Conservation (phyloP, 169 alveolate genomes). For the Plasmodium adleri region DNA sequence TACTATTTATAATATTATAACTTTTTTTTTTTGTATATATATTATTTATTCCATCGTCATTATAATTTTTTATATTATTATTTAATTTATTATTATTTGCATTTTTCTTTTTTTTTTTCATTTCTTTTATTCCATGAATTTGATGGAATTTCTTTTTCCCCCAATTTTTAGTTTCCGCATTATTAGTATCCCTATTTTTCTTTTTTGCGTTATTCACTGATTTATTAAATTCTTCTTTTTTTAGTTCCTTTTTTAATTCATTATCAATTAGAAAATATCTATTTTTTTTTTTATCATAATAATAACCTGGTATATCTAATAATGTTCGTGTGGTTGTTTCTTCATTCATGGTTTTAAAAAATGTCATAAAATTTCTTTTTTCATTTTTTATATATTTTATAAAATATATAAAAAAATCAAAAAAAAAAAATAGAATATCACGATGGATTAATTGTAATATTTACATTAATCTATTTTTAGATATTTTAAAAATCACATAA, state of each 20-base stretch:
- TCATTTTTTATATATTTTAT: slow-evolving; percentile 11
- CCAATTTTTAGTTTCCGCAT: slow-evolving; percentile 20
- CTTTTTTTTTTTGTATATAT: slow-evolving; percentile 2
- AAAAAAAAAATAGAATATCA: too few species aligned
- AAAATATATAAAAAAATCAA: slow-evolving; percentile 8
- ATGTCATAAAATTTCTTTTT: slow-evolving; percentile 1
- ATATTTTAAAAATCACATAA: too few species aligned
- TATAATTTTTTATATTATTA: slow-evolving; percentile 31
- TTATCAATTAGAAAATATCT: slow-evolving; percentile 56
- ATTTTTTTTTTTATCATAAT: slow-evolving; percentile 68
- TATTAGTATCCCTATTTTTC: slow-evolving; percentile 70
- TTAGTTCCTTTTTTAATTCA: slow-evolving; percentile 72
- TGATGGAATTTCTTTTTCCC: slow-evolving; percentile 57
- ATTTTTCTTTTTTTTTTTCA: slow-evolving; percentile 74
- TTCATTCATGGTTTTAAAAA: slow-evolving; percentile 24
- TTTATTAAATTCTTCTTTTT: slow-evolving; percentile 53
- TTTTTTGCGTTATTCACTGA: slow-evolving; percentile 70
- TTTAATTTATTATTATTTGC: slow-evolving; percentile 12
- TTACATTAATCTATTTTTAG: too few species aligned
- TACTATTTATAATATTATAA: slow-evolving; percentile 20
- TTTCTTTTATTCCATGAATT: slow-evolving; percentile 76
- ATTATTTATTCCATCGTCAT: slow-evolving; percentile 14
- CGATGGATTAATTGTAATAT: too few species aligned
- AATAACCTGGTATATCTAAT: slow-evolving; percentile 61
- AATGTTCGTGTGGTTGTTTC: slow-evolving; percentile 10